A percentile compares a stretch with the other conserved stretches of the same genome.
phyloP scores from a whole-genome alignment of 495 filamentous ascomycete genomes.

The Physcia stellaris region DNA sequence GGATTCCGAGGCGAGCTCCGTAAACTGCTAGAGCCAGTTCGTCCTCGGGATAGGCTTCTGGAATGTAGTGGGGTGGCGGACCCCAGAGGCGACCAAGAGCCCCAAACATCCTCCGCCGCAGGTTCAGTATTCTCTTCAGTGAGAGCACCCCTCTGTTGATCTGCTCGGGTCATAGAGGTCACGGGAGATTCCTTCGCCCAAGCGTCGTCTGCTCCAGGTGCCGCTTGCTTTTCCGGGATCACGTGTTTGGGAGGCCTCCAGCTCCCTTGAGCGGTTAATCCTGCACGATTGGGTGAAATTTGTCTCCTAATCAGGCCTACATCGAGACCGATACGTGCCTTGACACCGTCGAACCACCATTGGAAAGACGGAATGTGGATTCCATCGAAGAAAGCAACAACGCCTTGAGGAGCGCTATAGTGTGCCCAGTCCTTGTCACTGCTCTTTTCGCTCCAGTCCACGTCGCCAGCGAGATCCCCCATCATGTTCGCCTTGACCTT shows the following conservation, averaged over 20 bases:
- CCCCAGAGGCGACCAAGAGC: conserved; percentile 1
- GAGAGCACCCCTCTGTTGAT: background rate
- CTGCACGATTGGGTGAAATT: conserved; percentile 1
- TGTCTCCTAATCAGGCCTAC: conserved; percentile 1
- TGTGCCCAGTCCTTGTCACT: conserved; percentile 9
- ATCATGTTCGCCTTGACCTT: conserved; percentile 11
- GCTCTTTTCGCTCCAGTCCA: conserved; percentile 7
- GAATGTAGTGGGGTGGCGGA: background rate
- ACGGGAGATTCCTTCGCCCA: background rate
- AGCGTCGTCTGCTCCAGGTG: conserved; percentile 3
- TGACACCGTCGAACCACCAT: conserved; percentile 8
- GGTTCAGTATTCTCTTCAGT: background rate
- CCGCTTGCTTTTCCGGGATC: background rate
- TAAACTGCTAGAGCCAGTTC: background rate
- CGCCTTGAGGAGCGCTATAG: conserved; percentile 1
- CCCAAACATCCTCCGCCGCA: conserved; percentile 3
- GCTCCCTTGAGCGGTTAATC: background rate
- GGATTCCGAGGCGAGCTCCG: background rate
- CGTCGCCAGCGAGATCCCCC: conserved; percentile 4
- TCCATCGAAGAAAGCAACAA: conserved; percentile 9
- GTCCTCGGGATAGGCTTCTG: conserved; percentile 5
- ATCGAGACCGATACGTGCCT: conserved; percentile 2
- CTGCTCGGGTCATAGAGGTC: too few relatives aligned
- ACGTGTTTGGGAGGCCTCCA: conserved; percentile 4
- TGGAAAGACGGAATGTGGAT: conserved; percentile 5